Percentiles rank a stretch among this genome's conserved stretches.
Evolutionary conservation across 2,329 filamentous ascomycete species (phyloP).

Genomic region (Colletotrichum graminicola): DNA sequence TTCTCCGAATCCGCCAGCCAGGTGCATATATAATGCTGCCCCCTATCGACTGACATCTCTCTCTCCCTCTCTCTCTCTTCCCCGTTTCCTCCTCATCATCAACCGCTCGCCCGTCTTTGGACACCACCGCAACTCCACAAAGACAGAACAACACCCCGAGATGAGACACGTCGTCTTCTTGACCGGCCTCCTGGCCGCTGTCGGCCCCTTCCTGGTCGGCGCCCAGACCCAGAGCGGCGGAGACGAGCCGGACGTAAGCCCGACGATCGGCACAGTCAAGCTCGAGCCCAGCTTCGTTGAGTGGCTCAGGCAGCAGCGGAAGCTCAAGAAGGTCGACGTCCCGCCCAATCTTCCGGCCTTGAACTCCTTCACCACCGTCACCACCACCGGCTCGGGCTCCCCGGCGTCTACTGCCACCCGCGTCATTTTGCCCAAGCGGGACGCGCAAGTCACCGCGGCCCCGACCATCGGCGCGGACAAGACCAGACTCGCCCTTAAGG

Average conservation of each 20-base stretch:
- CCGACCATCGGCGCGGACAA: too few relatives aligned
- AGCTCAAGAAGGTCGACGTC: too few relatives aligned
- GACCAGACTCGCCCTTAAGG: too few relatives aligned
- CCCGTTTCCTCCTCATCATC: not conserved
- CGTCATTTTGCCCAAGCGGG: too few relatives aligned
- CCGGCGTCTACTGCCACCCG: too few relatives aligned
- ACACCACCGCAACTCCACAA: not conserved
- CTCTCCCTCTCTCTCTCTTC: too few relatives aligned
- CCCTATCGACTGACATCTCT: not conserved
- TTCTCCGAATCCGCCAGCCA: not conserved
- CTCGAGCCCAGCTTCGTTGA: too few relatives aligned
- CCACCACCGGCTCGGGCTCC: not conserved
- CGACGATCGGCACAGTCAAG: not conserved
- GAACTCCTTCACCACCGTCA: not conserved
- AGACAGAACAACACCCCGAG: not conserved
- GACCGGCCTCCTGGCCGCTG: slow-evolving; percentile 3
- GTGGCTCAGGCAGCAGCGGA: too few relatives aligned
- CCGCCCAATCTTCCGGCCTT: not conserved
- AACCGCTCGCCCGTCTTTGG: not conserved
- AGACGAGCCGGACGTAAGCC: too few relatives aligned
- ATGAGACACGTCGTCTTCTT: not conserved
- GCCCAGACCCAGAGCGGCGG: not conserved
- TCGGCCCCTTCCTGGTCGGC: not conserved
- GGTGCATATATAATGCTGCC: not conserved
- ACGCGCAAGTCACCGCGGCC: too few relatives aligned